Evolutionary conservation across 345 rosid species (phyloP).

Genomic region (Noccaea caerulescens): DNA sequence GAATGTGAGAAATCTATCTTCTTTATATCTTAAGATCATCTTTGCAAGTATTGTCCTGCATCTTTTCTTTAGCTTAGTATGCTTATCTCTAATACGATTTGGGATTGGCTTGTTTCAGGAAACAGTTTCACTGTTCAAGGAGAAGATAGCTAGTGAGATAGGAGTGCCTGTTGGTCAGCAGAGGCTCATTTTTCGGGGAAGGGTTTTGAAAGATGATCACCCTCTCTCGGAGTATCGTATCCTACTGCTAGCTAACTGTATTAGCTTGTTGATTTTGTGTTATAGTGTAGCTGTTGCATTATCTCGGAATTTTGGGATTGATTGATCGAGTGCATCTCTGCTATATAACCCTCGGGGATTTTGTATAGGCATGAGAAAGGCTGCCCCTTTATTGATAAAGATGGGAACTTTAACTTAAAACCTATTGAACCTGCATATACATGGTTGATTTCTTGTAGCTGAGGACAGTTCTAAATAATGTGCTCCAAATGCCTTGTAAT

Average conservation of each 20-base stretch:
- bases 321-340: slow-evolving; percentile 2
- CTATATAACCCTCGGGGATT: not conserved
- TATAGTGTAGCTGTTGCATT: slow-evolving; percentile 20
- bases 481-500: slow-evolving; percentile 10
- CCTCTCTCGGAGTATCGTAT: slow-evolving; percentile 93
- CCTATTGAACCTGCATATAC: not conserved
- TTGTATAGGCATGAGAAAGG: slow-evolving; percentile 1
- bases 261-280: not conserved
- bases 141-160: slow-evolving; percentile 67
- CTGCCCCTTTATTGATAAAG: slow-evolving; percentile 10
- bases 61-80: not conserved
- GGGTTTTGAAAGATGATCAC: slow-evolving; percentile 88
- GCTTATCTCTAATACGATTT: not conserved
- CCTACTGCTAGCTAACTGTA: slow-evolving; percentile 39
- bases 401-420: slow-evolving; percentile 8
- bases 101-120: slow-evolving; percentile 56
- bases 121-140: slow-evolving; percentile 76
- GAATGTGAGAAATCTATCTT: slow-evolving; percentile 58
- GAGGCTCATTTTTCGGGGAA: slow-evolving; percentile 87
- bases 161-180: slow-evolving; percentile 92
- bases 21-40: not conserved
- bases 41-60: not conserved
- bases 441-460: not conserved
- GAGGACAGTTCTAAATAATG: not conserved
- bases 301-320: not conserved